Percentiles rank a stretch among this genome's conserved stretches.
Evolutionary conservation across 2,329 filamentous ascomycete genomes (phyloP).

Genomic region (Botrytis cinerea): DNA sequence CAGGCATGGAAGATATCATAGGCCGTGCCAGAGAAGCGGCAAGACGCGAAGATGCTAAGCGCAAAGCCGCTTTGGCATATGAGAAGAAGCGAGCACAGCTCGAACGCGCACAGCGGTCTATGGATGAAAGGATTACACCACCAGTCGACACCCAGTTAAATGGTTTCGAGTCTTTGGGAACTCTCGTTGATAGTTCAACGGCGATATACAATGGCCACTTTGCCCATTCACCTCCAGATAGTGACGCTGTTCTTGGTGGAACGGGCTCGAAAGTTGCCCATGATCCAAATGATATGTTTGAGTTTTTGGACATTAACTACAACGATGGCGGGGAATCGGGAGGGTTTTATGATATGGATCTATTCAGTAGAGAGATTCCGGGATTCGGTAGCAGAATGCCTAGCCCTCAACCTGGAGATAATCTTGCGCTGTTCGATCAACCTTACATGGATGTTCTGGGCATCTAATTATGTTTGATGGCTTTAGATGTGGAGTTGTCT

Average conservation of each 20-base stretch:
- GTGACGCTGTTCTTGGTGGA: constrained; percentile 1
- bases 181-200: constrained; percentile 10
- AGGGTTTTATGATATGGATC: constrained; percentile 17
- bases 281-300: constrained; percentile 9
- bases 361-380: constrained; percentile 8
- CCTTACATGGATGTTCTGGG: constrained; percentile 1
- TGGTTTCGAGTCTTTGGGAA: constrained; percentile 14
- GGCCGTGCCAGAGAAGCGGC: constrained; percentile 7
- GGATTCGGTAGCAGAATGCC: constrained; percentile 16
- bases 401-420: constrained; percentile 11
- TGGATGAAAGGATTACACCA: neutral
- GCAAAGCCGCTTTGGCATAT: constrained; percentile 9
- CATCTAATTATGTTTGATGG: neutral
- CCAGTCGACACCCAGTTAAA: constrained; percentile 6
- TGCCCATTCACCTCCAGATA: constrained; percentile 15
- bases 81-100: constrained; percentile 9
- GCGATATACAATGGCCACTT: constrained; percentile 5
- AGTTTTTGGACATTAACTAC: constrained; percentile 16
- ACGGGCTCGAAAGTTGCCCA: neutral
- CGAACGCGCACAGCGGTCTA: neutral
- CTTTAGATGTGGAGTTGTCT: no score
- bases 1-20: constrained; percentile 58
- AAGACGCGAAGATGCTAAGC: constrained; percentile 12
- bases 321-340: constrained; percentile 17
- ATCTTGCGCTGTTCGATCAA: neutral